Base-by-base conservation (phyloP, 2,329 filamentous ascomycete genomes). In the Botryosphaeria agaves region DNA sequence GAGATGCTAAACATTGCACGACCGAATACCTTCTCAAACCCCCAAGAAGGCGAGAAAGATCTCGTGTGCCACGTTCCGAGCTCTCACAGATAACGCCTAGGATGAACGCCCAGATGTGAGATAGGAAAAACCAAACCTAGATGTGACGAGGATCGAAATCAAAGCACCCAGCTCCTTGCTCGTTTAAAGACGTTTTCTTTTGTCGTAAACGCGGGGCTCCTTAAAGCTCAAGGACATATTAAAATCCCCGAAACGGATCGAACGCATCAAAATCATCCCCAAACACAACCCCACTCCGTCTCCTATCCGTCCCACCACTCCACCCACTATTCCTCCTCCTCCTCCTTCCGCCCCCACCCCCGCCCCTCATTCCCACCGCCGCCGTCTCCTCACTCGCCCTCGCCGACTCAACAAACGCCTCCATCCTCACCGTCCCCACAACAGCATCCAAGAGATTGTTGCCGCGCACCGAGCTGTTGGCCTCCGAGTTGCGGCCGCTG, bases 391-490 rank as follows among this genome's bases (percentile, higher is more conserved):
- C n/a, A n/a, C n/a, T n/a, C n/a, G 41, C 42, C 4, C 16, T 53
- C 47, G 51, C 49, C 19, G 59, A 57, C 38, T 73, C 69, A 41
- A 98, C 91, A 51, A 95, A 98, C 0, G 89, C 89, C 52, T 95
- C 87, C 87, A 98, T 95, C 17, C 89, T 73, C 28, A 95, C 73
- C 2, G 85, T 95, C 1, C 85, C 84, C n/a, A n/a, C n/a, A 34
- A 91, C 76, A 1, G 79, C 79, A 42, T 91, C 84, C 46, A 89
- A 89, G 57, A 89, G 85, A 50, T 69, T 67, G 33, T 52, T 53
- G 30, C 46, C 58, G 28, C 58, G 47, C 41, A 58, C 51, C 2
- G 57, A 57, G 2, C 52, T 60, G 38, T 61, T 64, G 7, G 59
- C 55, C 33, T 64, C 62, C 0, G 61, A 64, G 1, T 57, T 69